A percentile compares a stretch with the other conserved stretches of the same genome.
Evolutionary conservation across 2,329 filamentous ascomycete genomes (phyloP).

Genomic region (Rhynchosporium secalis): DNA sequence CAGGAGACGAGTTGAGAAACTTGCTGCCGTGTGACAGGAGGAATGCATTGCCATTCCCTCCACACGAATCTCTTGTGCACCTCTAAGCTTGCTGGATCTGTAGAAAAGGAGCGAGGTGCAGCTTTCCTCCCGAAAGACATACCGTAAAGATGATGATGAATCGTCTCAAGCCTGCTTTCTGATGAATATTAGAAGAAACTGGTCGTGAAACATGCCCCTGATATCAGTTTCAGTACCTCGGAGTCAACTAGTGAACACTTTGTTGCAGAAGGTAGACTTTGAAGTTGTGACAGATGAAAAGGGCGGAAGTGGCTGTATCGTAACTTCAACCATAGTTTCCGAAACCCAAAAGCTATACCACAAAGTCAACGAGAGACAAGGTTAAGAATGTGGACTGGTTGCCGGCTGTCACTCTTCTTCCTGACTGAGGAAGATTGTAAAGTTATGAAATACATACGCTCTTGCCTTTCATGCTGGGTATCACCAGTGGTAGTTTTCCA

Average conservation of each 20-base stretch:
- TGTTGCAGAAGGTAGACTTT: not conserved
- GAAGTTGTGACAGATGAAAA: not conserved
- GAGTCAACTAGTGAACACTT: not conserved
- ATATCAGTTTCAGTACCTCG: not conserved
- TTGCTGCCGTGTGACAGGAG: conserved; percentile 7
- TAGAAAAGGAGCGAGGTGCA: conserved; percentile 18
- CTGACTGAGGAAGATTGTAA: too few species aligned
- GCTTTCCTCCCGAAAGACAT: not conserved
- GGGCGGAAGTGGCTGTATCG: not conserved
- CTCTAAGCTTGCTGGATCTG: conserved; percentile 14
- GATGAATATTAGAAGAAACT: not conserved
- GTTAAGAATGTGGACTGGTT: too few species aligned
- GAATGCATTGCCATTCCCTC: conserved; percentile 9
- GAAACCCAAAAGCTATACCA: too few species aligned
- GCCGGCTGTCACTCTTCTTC: too few species aligned
- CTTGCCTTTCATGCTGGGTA: too few species aligned
- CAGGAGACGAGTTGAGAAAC: conserved; percentile 4
- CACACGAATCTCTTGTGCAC: conserved; percentile 17
- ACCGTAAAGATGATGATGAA: not conserved
- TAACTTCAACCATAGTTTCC: not conserved
- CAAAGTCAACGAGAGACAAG: too few species aligned
- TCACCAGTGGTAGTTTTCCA: too few species aligned
- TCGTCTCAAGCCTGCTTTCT: not conserved
- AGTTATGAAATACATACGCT: too few species aligned
- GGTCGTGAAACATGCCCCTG: not conserved